Base-by-base conservation (phyloP, 192 early-diverging fungal genomes). In the Paraglomus brasilianum region DNA sequence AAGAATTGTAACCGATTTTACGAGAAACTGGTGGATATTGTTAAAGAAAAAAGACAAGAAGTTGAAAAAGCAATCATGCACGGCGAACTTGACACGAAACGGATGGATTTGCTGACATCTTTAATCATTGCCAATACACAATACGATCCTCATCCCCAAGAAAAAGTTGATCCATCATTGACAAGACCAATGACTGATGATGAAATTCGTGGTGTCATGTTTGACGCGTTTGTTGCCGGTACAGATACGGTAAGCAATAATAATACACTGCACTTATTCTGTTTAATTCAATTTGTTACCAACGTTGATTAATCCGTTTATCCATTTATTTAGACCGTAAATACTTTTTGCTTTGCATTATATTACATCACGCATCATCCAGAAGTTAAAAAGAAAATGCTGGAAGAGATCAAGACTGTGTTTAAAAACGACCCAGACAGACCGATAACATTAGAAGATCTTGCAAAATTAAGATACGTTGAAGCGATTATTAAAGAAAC, bases 41-140 rank as follows among this genome's bases (percentile, higher is more conserved):
- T 67, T 11, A 67, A 22, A 42, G 53, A 42, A 53, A 67, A 21
- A 22, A 67, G 65, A 67, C 17, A 53, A 53, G 65, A 52, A 67
- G 43, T 67, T 11, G 38, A 67, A 67, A 43, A 52, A 39, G n/a
- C 46, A 11, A 14, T 40, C 22, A 41, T 5, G 14, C 2, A 13
- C 0, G 1, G n/a, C 24, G 8, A 53, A 15, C 10, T 39, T 50
- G 14, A 66, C 4, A 19, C 65, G 53, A 67, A 67, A 41, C 40
- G 45, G 45, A 5, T 53, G 5, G 65, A 67, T 53, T 40, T 67
- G n/a, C 4, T 67, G 24, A 67, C 65, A 15, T 43, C 48, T 67
- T 17, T 52, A 8, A 67, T 67, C 38, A 0, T 62, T 45, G 42
- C 42, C 0, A 62, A 62, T 19, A 62, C 60, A 14, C 60, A 17